phyloP scores from a whole-genome alignment of 73 alveolate genomes.

The Diophrys appendiculata region DNA sequence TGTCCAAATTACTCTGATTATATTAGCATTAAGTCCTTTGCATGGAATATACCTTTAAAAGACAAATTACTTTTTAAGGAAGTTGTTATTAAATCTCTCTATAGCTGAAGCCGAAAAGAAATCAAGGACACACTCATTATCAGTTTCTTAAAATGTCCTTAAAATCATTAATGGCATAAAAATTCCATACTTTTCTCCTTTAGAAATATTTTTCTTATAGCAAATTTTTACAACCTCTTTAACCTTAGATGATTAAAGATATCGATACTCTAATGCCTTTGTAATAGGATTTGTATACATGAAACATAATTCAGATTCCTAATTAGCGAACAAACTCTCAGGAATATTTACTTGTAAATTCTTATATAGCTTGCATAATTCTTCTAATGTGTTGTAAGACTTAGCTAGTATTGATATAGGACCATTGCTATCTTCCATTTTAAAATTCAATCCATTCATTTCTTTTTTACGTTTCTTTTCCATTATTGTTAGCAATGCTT shows the following conservation, averaged over 20 bases:
- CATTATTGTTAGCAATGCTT: too few species aligned
- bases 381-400: not conserved
- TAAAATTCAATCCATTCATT: too few species aligned
- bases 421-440: too few species aligned
- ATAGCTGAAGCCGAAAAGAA: not conserved
- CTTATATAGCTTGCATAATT: not conserved
- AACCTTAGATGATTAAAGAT: not conserved
- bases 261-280: not conserved
- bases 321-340: not conserved
- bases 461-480: too few species aligned
- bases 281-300: not conserved
- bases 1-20: not conserved
- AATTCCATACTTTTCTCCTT: not conserved
- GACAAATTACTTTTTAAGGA: not conserved
- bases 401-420: too few species aligned
- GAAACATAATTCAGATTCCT: not conserved
- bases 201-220: too few species aligned
- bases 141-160: not conserved
- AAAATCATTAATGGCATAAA: not conserved
- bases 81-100: not conserved
- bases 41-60: not conserved
- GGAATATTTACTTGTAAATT: not conserved
- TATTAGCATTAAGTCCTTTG: not conserved
- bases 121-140: not conserved
- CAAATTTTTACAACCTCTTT: not conserved